Evolutionary conservation across 306 rosid genomes (phyloP), one percentile per base, ranked within the genome.

Genomic region (Mucuna pruriens): DNA sequence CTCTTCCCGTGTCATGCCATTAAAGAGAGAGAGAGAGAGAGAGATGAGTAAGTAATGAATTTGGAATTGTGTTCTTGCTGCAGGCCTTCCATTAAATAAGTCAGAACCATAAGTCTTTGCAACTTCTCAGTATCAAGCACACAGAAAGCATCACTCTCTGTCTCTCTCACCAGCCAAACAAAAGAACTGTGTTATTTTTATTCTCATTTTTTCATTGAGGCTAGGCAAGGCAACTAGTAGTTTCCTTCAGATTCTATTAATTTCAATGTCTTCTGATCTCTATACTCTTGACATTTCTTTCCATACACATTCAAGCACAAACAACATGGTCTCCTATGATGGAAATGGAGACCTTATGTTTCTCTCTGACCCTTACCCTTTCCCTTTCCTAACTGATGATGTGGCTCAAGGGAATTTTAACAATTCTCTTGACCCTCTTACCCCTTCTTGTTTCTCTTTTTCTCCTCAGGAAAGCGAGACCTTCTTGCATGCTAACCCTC

Each of bases 211-310:
- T 69, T 42, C 31, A 31, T 52, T 42, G 80, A n/a, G 65, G 13
- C 51, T 39, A 31, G 12, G 33, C 15, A 51, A 71, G n/a, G n/a
- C n/a, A n/a, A n/a, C n/a, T n/a, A n/a, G n/a, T n/a, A n/a, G n/a
- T n/a, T n/a, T n/a, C n/a, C n/a, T n/a, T n/a, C n/a, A n/a, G 42
- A 23, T 73, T 80, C 79, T 36, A 70, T 74, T 84, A 9, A 55
- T 58, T 62, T 75, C 89, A 85, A 91, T 91, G 97, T 88, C 97
- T 81, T 85, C 97, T 60, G 87, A 94, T 87, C 83, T 88, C 71
- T 90, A 71, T 67, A 68, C 70, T 19, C 73, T 81, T 26, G 90
- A 91, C 60, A 80, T 89, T 80, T 80, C 84, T 55, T 75, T 49
- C 83, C 62, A 48, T 15, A 75, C 7, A 39, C 80, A 84, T 62